phyloP scores from a whole-genome alignment of 768 basidiomycete species.

The Peribolospora baueri region DNA sequence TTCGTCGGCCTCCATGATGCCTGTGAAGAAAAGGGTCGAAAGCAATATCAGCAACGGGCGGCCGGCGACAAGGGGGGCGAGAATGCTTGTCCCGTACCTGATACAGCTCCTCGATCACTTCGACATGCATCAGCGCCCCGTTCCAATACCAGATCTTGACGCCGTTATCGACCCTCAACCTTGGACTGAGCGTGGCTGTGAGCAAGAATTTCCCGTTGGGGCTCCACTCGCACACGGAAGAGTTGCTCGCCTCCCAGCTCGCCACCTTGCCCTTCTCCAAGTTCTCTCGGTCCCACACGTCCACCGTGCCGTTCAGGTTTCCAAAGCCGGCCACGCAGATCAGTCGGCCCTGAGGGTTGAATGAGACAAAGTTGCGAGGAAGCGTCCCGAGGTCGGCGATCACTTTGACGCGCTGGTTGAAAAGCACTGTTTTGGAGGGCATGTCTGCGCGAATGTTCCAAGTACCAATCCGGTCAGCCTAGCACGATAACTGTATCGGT shows the following conservation, averaged over 20 bases:
- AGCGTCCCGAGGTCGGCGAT: constrained; percentile 74
- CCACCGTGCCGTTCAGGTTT: constrained; percentile 81
- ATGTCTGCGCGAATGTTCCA: constrained; percentile 33
- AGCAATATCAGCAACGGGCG: background rate
- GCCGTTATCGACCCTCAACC: constrained; percentile 88
- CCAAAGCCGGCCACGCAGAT: constrained; percentile 84
- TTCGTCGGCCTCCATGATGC: constrained; percentile 54
- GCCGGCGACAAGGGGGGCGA: background rate
- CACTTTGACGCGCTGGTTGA: constrained; percentile 67
- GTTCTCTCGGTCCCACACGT: constrained; percentile 69
- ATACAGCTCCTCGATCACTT: constrained; percentile 66
- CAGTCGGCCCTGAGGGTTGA: constrained; percentile 78
- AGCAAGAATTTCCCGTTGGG: constrained; percentile 77
- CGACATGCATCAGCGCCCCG: constrained; percentile 63
- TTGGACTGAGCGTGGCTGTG: constrained; percentile 84
- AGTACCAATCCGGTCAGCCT: background rate
- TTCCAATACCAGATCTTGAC: constrained; percentile 88
- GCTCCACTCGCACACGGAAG: constrained; percentile 85
- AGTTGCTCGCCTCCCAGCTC: constrained; percentile 68
- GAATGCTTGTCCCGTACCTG: constrained; percentile 25
- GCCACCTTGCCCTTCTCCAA: constrained; percentile 40
- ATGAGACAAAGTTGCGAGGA: constrained; percentile 75
- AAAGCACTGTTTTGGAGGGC: constrained; percentile 80
- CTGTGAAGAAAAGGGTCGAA: constrained; percentile 6
- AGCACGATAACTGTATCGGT: background rate